phyloP scores from a whole-genome alignment of 78 protist genomes.

The Bigelowiella natans region DNA sequence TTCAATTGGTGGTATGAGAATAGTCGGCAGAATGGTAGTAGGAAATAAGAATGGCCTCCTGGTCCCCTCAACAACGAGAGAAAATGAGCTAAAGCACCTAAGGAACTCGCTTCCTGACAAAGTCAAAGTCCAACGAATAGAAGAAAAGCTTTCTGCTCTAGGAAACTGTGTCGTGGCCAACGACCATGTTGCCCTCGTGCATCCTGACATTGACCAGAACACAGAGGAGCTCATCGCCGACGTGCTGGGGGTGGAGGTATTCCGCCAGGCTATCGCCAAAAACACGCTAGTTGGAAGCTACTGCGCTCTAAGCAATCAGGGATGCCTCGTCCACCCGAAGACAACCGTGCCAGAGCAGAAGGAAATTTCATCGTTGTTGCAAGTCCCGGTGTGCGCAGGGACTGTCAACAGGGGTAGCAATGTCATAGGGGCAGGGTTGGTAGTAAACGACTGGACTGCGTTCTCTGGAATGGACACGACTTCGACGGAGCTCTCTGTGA shows the following conservation, averaged over 20 bases:
- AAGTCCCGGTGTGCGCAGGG: constrained; percentile 81
- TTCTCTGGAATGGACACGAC: constrained; percentile 93
- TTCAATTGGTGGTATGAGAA: constrained; percentile 69
- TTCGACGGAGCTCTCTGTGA: constrained; percentile 72
- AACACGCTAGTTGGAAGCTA: constrained; percentile 88
- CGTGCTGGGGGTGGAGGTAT: constrained; percentile 78
- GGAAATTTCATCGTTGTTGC: constrained; percentile 84
- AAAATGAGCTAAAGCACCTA: constrained; percentile 92
- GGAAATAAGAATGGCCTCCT: constrained; percentile 95
- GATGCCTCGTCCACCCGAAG: constrained; percentile 78
- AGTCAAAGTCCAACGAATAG: constrained; percentile 24
- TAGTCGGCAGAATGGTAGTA: constrained; percentile 75
- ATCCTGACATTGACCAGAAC: constrained; percentile 86
- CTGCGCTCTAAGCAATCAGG: constrained; percentile 77
- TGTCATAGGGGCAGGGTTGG: constrained; percentile 79
- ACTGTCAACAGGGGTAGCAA: constrained; percentile 86
- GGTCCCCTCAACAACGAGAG: constrained; percentile 87
- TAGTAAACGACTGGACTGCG: constrained; percentile 66
- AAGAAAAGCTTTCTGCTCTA: constrained; percentile 78
- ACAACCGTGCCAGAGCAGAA: constrained; percentile 80
- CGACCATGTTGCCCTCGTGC: constrained; percentile 95
- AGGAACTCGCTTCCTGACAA: constrained; percentile 93
- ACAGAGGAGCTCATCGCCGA: constrained; percentile 94
- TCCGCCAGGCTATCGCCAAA: constrained; percentile 86
- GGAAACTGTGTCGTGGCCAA: constrained; percentile 80